Evolutionary conservation across 2,329 filamentous ascomycete genomes (phyloP), one percentile per base, ranked within the genome.

Genomic region (Colletotrichum filicis): DNA sequence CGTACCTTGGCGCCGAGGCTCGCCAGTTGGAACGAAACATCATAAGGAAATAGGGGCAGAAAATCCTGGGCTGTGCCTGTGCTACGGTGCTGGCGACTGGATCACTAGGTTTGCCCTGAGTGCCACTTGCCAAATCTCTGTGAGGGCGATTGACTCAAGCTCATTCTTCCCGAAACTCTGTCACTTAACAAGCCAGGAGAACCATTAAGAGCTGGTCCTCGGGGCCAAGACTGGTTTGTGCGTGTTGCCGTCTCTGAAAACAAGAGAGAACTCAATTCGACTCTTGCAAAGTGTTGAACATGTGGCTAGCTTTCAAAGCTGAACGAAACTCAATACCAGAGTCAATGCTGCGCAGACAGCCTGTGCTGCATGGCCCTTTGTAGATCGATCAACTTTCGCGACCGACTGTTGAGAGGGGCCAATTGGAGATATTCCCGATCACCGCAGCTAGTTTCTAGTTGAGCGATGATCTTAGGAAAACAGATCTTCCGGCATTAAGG

Each of bases 101-200:
- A 22, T 35, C 16, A 32, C 46, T 60, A 26, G 30, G 28, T 5
- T 22, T 42, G 24, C 26, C 28, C 46, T 28, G 24, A 52, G 61
- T 35, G 53, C 57, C 28, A 52, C 8, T 1, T 53, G 26, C 64
- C 2, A n/a, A 32, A 59, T 58, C 56, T 57, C 35, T 46, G 32
- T 24, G 28, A 49, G 63, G 26, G 9, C 19, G 52, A 63, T 62
- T 52, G 57, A 71, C 49, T 62, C 69, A 58, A 53, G 64, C 64
- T 68, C 42, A 49, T 46, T 58, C 37, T 46, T 60, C 64, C 64
- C 69, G 69, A 62, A 71, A 71, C 64, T 71, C 57, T 71, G 64
- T 68, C 37, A 58, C 19, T 58, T 49, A 49, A 42, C 58, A 30
- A 12, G 57, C 28, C 57, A 68, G 22, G n/a, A 22, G n/a, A 35